Percentiles rank a stretch among this genome's conserved stretches.
phyloP scores from a whole-genome alignment of 495 filamentous ascomycete genomes.

The Penicillium coprophilum region DNA sequence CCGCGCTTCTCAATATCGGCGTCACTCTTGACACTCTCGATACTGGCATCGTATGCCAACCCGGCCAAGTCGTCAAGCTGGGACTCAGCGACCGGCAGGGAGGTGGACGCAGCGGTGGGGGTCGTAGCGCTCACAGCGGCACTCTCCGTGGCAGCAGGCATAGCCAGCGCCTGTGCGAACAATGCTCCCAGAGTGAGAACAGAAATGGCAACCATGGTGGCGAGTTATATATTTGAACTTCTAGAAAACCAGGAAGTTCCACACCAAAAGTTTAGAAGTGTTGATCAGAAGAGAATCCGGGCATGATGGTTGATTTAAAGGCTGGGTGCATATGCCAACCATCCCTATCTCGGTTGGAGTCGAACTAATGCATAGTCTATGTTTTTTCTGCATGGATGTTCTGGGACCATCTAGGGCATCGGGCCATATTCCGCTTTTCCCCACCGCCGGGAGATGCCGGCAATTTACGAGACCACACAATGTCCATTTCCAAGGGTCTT shows the following conservation, averaged over 20 bases:
- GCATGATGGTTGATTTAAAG: constrained; percentile 2
- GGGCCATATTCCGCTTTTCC: background rate
- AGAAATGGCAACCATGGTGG: constrained; percentile 21
- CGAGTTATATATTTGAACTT: background rate
- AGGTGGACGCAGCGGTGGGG: constrained; percentile 21
- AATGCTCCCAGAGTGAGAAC: constrained; percentile 15
- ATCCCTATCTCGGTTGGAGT: background rate
- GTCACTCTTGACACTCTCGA: background rate
- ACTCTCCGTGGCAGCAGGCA: constrained; percentile 6
- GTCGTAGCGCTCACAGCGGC: background rate
- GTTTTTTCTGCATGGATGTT: background rate
- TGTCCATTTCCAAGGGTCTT: background rate
- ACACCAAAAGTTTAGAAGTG: background rate
- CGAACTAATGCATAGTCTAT: background rate
- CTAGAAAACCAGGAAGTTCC: constrained; percentile 7
- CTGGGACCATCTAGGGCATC: background rate
- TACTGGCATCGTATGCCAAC: constrained; percentile 19
- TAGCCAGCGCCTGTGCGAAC: constrained; percentile 12
- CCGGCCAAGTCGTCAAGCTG: constrained; percentile 21
- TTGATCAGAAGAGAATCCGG: constrained; percentile 1
- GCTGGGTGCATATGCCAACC: background rate
- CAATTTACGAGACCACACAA: background rate
- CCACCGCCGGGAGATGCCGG: background rate
- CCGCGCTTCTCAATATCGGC: constrained; percentile 31
- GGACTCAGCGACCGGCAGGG: constrained; percentile 16